Evolutionary conservation across 257 asterid species (phyloP), one percentile per base, ranked within the genome.

Genomic region (Penstemon eatonii): DNA sequence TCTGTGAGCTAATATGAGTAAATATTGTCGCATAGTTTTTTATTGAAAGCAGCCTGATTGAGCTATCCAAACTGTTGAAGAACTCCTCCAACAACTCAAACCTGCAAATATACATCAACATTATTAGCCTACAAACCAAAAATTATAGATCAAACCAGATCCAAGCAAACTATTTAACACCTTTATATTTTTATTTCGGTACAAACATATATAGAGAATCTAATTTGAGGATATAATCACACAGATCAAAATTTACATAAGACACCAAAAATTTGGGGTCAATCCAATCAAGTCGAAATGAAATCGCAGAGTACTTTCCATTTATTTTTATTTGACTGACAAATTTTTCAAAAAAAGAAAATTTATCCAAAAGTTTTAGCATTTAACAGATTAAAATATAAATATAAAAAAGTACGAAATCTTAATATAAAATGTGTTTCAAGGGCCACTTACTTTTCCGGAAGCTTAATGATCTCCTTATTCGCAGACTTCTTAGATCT

Each of bases 1-100:
- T 71, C 59, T 86, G 84, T 51, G 91, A 46, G 60, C 90, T 76
- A 66, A 94, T 80, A n/a, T 81, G 86, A 12, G 85, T 69, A 78
- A 89, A 89, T 37, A 81, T 78, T 10, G 96, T 39, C 2, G 80
- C 33, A 1, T 80, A 80, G 67, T 90, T 78, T 79, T 83, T 94
- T 62, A 89, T 39, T 12, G 67, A 80, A 49, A 91, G 91, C 74
- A 91, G 82, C 76, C 92, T 83, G 66, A 87, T 82, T 7, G 94
- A 87, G 74, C 83, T 84, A 75, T 83, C 88, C 81, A 94, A 77
- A 75, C 95, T 71, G 70, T 75, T 79, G 76, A 91, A 94, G 82
- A 94, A 87, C 62, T 79, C 65, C 7, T 80, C 95, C 86, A 91
- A 67, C 51, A 91, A 75, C 58, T 89, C 93, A 59, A 86, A 94